phyloP scores from a whole-genome alignment of 768 basidiomycete species.

The Suillus spraguei region DNA sequence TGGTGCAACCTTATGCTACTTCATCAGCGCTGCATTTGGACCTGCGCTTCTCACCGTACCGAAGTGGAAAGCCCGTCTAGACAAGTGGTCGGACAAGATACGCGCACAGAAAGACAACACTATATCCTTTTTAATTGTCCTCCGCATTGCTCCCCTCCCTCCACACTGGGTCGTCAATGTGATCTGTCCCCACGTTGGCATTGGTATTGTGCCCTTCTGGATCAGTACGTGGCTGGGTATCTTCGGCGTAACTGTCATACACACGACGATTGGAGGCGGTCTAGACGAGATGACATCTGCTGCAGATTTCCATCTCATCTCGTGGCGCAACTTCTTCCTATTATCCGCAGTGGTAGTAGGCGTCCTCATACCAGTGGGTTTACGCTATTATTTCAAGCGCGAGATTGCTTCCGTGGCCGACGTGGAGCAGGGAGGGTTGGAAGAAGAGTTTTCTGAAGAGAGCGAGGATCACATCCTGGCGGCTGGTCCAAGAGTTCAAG shows the following conservation, averaged over 20 bases:
- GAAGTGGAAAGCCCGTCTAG: constrained; percentile 80
- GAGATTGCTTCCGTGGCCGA: constrained; percentile 49
- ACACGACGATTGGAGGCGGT: constrained; percentile 92
- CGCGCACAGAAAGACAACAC: constrained; percentile 79
- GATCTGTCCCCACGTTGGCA: constrained; percentile 90
- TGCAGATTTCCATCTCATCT: constrained; percentile 92
- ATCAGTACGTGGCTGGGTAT: constrained; percentile 87
- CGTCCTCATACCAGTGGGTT: constrained; percentile 90
- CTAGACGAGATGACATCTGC: constrained; percentile 95
- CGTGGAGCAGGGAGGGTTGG: constrained; percentile 35
- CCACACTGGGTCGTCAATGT: constrained; percentile 98
- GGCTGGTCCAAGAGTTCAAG: constrained; percentile 51
- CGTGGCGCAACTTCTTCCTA: constrained; percentile 87
- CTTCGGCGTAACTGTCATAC: constrained; percentile 89
- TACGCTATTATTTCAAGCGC: constrained; percentile 80
- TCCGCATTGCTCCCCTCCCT: constrained; percentile 91
- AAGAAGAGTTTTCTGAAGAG: constrained; percentile 38
- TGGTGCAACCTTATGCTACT: constrained; percentile 91
- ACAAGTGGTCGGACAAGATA: constrained; percentile 82
- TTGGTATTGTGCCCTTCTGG: constrained; percentile 87
- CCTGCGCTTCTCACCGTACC: constrained; percentile 89
- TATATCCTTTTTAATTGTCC: constrained; percentile 90
- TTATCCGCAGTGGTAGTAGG: constrained; percentile 85
- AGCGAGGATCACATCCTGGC: constrained; percentile 54
- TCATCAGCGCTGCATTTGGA: constrained; percentile 88